phyloP scores from a whole-genome alignment of 2,329 filamentous ascomycete genomes.

The Coniochaeta sp. region DNA sequence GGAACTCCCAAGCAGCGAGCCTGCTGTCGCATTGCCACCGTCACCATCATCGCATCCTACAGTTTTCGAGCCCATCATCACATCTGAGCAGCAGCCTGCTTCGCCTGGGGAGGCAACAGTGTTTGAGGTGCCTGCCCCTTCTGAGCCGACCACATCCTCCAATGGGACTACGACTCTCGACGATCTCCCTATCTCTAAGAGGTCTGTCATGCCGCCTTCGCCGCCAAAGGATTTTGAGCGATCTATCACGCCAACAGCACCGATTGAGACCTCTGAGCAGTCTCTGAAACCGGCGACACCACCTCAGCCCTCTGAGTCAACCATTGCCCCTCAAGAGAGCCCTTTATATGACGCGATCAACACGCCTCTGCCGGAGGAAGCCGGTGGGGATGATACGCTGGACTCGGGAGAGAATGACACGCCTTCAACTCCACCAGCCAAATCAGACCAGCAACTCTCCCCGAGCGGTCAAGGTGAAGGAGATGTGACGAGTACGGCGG shows the following conservation, averaged over 20 bases:
- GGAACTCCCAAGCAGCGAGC: not conserved
- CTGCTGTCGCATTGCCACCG: not conserved
- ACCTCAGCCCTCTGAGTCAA: not conserved
- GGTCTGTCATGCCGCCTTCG: not conserved
- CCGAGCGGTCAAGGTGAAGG: not conserved
- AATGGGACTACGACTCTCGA: not conserved
- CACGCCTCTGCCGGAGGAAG: not conserved
- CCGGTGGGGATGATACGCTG: not conserved
- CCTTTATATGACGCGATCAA: not conserved
- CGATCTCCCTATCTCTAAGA: not conserved
- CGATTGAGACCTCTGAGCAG: not conserved
- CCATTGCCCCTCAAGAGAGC: not conserved
- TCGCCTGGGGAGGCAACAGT: not conserved
- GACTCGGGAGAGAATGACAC: not conserved
- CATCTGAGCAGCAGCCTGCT: not conserved
- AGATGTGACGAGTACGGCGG: not conserved
- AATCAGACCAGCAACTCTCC: not conserved
- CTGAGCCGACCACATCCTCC: not conserved
- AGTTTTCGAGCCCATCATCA: not conserved
- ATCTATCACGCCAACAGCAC: not conserved
- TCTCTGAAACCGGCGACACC: not conserved
- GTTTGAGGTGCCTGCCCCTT: not conserved
- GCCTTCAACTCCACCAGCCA: not conserved
- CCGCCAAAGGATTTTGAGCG: not conserved
- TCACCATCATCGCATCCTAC: not conserved